Evolutionary conservation across 75 land plant species (phyloP), one percentile per base, ranked within the genome.

Genomic region (Chamaecyparis obtusa): DNA sequence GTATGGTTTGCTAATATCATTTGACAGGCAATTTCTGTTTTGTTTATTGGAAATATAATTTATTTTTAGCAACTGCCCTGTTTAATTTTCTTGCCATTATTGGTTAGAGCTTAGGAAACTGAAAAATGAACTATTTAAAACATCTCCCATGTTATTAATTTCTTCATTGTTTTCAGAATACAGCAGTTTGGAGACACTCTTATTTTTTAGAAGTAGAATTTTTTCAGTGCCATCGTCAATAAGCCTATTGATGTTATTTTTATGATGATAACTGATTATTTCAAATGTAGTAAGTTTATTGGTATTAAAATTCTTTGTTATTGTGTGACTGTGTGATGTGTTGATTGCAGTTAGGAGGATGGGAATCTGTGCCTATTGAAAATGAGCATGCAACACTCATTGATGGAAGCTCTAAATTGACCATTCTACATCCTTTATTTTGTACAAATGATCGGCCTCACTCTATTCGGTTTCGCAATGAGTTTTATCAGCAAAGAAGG

Each of bases 331-430:
- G 51, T 49, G 51, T 49, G 51, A 49, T 10, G 11, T 49, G n/a
- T 79, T 27, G 7, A 21, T 36, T 79, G 43, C 82, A 79, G 82
- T 79, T n/a, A 79, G 82, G 82, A 79, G 82, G 82, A 44, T 41
- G 49, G 83, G 49, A 80, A 44, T 46, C 83, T 1, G 24, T 80
- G 43, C 39, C 30, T 80, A 24, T 41, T 80, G 83, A 44, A 43
- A 80, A 44, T 17, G 27, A 43, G 30, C 83, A 80, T 41, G 83
- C 83, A 80, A 80, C 43, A 27, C 21, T 80, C 83, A 24, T 80
- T 41, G 48, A 24, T 16, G 13, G 83, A 80, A 80, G 83, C 49
- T 44, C 30, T 80, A 21, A n/a, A 80, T 44, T 30, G 83, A 80
- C 2, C 83, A 80, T 21, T 43, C 27, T 41, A 39, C 46, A 80